phyloP scores from a whole-genome alignment of 1,284 basidiomycete species.

The Leccinum fuscescens region DNA sequence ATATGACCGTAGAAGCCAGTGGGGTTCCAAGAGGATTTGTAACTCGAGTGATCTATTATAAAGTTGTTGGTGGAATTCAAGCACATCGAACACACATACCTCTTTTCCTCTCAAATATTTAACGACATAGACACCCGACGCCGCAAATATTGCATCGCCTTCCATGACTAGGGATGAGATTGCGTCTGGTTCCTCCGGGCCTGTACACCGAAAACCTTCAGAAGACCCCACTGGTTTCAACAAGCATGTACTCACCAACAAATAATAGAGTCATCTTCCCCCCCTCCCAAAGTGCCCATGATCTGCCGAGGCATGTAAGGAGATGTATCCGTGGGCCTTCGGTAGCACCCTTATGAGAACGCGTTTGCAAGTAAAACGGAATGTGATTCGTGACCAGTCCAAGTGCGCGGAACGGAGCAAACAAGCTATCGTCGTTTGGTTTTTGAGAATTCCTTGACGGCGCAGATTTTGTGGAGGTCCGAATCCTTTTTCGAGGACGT shows the following conservation, averaged over 20 bases:
- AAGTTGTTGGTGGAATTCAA: conserved; percentile 8
- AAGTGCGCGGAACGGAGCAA: conserved; percentile 93
- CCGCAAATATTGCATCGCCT: conserved; percentile 83
- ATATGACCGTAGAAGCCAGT: conserved; percentile 67
- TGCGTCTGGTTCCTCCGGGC: conserved; percentile 71
- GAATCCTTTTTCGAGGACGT: conserved; percentile 26
- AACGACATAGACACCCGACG: conserved; percentile 68
- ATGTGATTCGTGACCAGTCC: conserved; percentile 91
- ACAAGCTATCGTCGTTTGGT: conserved; percentile 53
- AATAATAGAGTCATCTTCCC: conserved; percentile 91
- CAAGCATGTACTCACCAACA: conserved; percentile 63
- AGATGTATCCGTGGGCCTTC: conserved; percentile 82
- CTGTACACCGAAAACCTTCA: conserved; percentile 40
- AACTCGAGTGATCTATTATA: conserved; percentile 43
- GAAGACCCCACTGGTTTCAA: background rate
- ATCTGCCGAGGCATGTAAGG: conserved; percentile 84
- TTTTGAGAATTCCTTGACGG: conserved; percentile 6
- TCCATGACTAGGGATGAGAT: conserved; percentile 83
- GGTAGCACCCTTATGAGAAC: conserved; percentile 83
- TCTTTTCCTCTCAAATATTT: conserved; percentile 89
- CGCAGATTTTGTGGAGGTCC: conserved; percentile 11
- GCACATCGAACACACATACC: conserved; percentile 39
- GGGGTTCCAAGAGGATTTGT: conserved; percentile 62
- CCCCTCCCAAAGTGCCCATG: conserved; percentile 97
- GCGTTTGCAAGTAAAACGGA: conserved; percentile 86